These are phyloP conservation scores for Puccinellia tenuiflora DNA, from an alignment of 176 grass and related monocot species.

Conservation along the genomic window DNA sequence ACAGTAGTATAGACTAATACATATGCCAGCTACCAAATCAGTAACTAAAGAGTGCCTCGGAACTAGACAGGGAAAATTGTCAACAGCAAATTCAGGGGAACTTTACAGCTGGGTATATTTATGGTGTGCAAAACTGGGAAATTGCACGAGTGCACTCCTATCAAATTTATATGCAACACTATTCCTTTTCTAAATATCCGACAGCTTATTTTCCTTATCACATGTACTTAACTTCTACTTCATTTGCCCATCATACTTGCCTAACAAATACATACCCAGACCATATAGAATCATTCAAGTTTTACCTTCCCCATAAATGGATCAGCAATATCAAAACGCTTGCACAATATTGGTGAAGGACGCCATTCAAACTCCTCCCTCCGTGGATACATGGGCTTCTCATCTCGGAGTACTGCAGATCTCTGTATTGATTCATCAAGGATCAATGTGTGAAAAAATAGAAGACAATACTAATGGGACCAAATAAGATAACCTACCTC, in stretches of 20 bases:
- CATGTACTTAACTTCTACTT: neutral
- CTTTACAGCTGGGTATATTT: neutral
- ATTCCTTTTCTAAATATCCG: neutral
- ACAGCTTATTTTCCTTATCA: neutral
- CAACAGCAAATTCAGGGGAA: neutral
- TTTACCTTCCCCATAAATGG: conserved; percentile 98
- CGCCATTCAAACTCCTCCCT: conserved; percentile 86
- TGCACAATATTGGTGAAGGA: conserved; percentile 83
- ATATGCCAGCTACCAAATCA: neutral
- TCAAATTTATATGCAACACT: neutral
- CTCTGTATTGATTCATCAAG: conserved; percentile 40
- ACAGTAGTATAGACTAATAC: neutral
- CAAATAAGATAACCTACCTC: conserved; percentile 46
- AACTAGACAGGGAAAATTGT: neutral
- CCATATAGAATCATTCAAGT: neutral
- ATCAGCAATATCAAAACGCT: conserved; percentile 90
- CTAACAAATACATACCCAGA: neutral
- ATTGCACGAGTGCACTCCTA: neutral
- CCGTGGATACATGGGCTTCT: conserved; percentile 46
- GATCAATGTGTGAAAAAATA: conserved; percentile 23
- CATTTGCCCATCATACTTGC: neutral
- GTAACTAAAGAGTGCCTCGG: neutral
- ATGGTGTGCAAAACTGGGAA: neutral
- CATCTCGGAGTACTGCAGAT: conserved; percentile 31
- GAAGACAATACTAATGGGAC: neutral